Conservation (phyloP, 345 rosid genomes). For the Erucastrum elatum region DNA sequence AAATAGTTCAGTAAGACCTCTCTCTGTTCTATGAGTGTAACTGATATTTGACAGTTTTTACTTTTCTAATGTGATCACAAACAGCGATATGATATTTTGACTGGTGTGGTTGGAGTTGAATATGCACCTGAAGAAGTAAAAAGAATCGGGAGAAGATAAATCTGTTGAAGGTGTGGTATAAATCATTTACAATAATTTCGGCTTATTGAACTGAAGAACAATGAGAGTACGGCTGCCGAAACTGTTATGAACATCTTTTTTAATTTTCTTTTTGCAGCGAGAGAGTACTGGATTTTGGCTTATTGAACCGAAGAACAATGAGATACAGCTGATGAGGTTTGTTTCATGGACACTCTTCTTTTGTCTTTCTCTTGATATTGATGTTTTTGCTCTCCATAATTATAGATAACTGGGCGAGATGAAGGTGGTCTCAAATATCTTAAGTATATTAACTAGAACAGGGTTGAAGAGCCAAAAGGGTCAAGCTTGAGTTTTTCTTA, state of each 20-base stretch:
- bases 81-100: not conserved
- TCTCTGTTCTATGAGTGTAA: not conserved
- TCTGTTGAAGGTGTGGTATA: no score
- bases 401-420: conserved; percentile 80
- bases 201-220: no score
- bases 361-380: not conserved
- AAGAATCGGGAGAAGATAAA: not conserved
- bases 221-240: no score
- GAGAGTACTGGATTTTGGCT: conserved; percentile 98
- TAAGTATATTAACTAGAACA: conserved; percentile 84
- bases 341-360: conserved; percentile 1
- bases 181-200: no score
- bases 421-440: conserved; percentile 86
- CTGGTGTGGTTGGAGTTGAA: not conserved
- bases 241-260: conserved; percentile 14
- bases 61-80: not conserved
- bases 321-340: conserved; percentile 83
- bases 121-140: not conserved
- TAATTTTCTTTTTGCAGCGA: conserved; percentile 50
- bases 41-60: not conserved
- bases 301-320: conserved; percentile 89
- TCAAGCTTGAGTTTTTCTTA: conserved; percentile 83
- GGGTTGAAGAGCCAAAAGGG: conserved; percentile 86
- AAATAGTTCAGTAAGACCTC: not conserved
- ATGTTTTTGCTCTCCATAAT: not conserved